Percentiles rank a stretch among this genome's conserved stretches.
Evolutionary conservation across 768 basidiomycete species (phyloP).

Genomic region (Lactifluus hygrophoroides): DNA sequence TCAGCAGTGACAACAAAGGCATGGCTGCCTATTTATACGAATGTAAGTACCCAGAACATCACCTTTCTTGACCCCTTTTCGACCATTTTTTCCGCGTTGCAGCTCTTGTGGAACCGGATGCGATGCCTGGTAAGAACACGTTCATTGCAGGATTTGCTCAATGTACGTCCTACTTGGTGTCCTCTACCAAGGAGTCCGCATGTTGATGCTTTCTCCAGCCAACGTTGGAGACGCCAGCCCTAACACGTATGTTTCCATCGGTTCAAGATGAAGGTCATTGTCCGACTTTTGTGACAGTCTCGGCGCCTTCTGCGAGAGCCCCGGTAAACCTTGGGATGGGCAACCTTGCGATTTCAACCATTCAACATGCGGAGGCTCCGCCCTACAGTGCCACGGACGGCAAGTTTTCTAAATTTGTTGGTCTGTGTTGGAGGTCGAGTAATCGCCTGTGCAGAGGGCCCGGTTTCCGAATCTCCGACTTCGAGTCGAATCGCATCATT

Average conservation of each 20-base stretch:
- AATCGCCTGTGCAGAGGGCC: slow-evolving; percentile 45
- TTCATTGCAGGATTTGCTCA: slow-evolving; percentile 74
- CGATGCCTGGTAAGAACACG: slow-evolving; percentile 58
- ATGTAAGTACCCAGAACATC: slow-evolving; percentile 31
- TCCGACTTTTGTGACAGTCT: slow-evolving; percentile 30
- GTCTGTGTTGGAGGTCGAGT: slow-evolving; percentile 1
- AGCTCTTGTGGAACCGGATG: slow-evolving; percentile 56
- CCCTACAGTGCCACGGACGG: slow-evolving; percentile 65
- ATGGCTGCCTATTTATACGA: slow-evolving; percentile 80
- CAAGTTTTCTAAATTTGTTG: slow-evolving; percentile 23
- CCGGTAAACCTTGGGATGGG: slow-evolving; percentile 60
- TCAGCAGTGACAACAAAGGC: slow-evolving; percentile 77
- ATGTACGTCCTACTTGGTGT: slow-evolving; percentile 34
- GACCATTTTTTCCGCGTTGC: slow-evolving; percentile 4
- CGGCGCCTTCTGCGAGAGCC: slow-evolving; percentile 72
- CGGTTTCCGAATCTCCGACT: slow-evolving; percentile 66
- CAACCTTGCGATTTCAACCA: slow-evolving; percentile 58
- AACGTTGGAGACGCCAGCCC: slow-evolving; percentile 76
- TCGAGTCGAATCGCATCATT: slow-evolving; percentile 67
- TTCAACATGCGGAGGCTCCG: slow-evolving; percentile 67
- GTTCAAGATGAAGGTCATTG: neutral
- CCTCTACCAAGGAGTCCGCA: slow-evolving; percentile 11
- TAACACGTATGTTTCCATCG: slow-evolving; percentile 50
- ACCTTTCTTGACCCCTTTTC: neutral
- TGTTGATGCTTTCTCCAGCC: slow-evolving; percentile 32